A percentile compares a stretch with the other conserved stretches of the same genome.
These are phyloP conservation scores for Mycena polygramma DNA, from an alignment of 768 basidiomycete species.

Conservation along the genomic window DNA sequence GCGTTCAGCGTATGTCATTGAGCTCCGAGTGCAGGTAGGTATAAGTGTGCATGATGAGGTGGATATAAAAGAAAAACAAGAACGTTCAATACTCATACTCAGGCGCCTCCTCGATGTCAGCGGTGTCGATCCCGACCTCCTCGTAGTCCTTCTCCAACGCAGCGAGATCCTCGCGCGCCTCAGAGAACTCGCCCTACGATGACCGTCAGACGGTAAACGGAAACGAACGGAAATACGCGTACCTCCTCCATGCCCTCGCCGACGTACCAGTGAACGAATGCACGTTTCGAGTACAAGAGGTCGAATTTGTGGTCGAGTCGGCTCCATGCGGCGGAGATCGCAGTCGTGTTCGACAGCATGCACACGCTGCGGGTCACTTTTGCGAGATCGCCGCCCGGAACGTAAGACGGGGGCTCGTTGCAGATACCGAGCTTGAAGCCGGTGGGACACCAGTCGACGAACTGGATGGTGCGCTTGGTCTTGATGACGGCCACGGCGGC, in stretches of 20 bases:
- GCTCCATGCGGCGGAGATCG: slow-evolving; percentile 95
- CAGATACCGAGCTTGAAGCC: slow-evolving; percentile 99
- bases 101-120: slow-evolving; percentile 59
- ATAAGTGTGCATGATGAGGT: slow-evolving; percentile 22
- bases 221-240: slow-evolving; percentile 5
- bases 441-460: slow-evolving; percentile 98
- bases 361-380: slow-evolving; percentile 94
- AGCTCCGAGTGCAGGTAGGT: slow-evolving; percentile 33
- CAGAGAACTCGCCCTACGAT: slow-evolving; percentile 93
- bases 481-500: slow-evolving; percentile 94
- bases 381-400: slow-evolving; percentile 96
- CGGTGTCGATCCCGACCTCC: slow-evolving; percentile 76
- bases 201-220: background rate
- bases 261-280: slow-evolving; percentile 91
- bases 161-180: slow-evolving; percentile 99
- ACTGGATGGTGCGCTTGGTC: slow-evolving; percentile 98
- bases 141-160: slow-evolving; percentile 99
- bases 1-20: background rate
- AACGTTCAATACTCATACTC: slow-evolving; percentile 31
- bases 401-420: slow-evolving; percentile 92
- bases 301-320: slow-evolving; percentile 99
- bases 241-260: slow-evolving; percentile 84
- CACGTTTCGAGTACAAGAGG: slow-evolving; percentile 96
- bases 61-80: slow-evolving; percentile 20
- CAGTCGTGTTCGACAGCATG: slow-evolving; percentile 96